Percentiles rank a stretch among this genome's conserved stretches.
phyloP scores from a whole-genome alignment of 2,329 filamentous ascomycete species.

The Hypoxylon sp. region DNA sequence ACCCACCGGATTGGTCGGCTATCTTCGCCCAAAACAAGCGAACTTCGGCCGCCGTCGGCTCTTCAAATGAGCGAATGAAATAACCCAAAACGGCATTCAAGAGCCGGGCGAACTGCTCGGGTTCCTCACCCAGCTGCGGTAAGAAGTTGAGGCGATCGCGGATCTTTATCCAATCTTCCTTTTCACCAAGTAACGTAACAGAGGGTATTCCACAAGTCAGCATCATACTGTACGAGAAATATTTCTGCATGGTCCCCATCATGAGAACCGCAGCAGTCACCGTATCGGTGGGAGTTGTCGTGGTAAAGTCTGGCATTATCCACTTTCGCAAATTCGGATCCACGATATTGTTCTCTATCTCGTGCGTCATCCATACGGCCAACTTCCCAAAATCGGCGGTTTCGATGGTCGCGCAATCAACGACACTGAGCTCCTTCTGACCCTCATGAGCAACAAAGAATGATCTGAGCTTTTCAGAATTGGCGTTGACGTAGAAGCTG shows the following conservation, averaged over 20 bases:
- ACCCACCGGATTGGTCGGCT: not conserved
- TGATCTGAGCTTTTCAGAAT: conserved; percentile 61
- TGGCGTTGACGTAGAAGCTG: conserved; percentile 61
- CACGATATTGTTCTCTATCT: conserved; percentile 59
- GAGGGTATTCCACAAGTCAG: conserved; percentile 64
- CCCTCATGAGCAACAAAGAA: conserved; percentile 61
- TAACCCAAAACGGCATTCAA: conserved; percentile 57
- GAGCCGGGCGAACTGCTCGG: not conserved
- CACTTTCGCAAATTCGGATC: conserved; percentile 61
- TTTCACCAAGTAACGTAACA: conserved; percentile 65
- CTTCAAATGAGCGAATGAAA: conserved; percentile 58
- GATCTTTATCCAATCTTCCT: conserved; percentile 61
- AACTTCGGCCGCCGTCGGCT: conserved; percentile 47
- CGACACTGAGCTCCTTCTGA: conserved; percentile 47
- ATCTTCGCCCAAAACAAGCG: conserved; percentile 56
- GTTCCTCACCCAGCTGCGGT: conserved; percentile 37
- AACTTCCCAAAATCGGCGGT: conserved; percentile 6
- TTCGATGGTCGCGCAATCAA: not conserved
- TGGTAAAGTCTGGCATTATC: conserved; percentile 67
- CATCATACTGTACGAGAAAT: conserved; percentile 58
- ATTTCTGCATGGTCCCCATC: conserved; percentile 66
- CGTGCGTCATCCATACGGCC: conserved; percentile 53
- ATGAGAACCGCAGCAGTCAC: conserved; percentile 63
- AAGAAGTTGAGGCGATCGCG: conserved; percentile 57
- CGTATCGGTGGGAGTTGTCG: conserved; percentile 62